These are phyloP conservation scores for Emergomyces africanus DNA, from an alignment of 2,329 filamentous ascomycete species.

Conservation along the genomic window DNA sequence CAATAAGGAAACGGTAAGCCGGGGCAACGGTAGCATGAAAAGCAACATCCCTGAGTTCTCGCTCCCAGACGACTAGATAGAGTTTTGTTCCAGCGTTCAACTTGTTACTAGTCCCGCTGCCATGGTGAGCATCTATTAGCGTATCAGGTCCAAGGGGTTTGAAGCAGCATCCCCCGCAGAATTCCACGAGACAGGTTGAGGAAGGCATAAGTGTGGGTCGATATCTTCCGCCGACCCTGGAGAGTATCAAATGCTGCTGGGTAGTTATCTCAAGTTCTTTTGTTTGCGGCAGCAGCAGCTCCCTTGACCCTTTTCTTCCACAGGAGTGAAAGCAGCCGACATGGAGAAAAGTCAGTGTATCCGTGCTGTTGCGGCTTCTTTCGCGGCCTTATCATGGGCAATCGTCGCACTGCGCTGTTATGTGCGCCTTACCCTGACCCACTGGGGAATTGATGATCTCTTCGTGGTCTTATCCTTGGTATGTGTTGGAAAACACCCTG, in stretches of 20 bases:
- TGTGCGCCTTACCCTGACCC: neutral
- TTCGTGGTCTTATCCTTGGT: neutral
- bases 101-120: neutral
- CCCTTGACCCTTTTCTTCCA: neutral
- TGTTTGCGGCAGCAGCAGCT: neutral
- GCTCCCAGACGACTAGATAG: neutral
- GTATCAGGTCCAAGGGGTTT: neutral
- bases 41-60: too few relatives aligned
- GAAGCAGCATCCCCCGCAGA: neutral
- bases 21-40: too few relatives aligned
- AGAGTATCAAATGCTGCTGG: neutral
- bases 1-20: neutral
- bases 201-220: neutral
- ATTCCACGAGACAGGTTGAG: neutral
- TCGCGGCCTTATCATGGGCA: neutral
- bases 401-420: neutral
- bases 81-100: neutral
- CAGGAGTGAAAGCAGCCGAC: neutral
- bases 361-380: neutral
- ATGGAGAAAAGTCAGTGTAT: neutral
- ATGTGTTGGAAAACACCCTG: neutral
- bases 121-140: neutral
- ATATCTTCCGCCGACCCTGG: neutral
- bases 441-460: neutral
- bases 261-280: too few relatives aligned